Evolutionary conservation across 2,329 filamentous ascomycete genomes (phyloP), one percentile per base, ranked within the genome.

Genomic region (Aspergillus quadrilineatus): DNA sequence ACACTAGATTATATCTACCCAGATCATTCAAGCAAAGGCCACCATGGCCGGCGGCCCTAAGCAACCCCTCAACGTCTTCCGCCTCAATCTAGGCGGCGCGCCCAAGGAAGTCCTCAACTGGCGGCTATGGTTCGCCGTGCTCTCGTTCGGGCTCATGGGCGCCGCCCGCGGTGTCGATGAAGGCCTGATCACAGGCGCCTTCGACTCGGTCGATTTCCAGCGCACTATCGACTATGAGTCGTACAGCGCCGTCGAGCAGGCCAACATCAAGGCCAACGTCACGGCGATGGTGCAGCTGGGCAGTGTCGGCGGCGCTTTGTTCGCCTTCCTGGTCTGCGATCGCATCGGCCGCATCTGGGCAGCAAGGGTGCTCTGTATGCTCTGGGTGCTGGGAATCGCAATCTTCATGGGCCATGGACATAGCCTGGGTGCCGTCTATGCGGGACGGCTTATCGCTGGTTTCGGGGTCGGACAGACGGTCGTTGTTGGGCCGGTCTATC

Each of bases 201-300:
- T 89, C 72, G 83, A 85, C 67, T 85, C 85, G n/a, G 77, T 80
- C 60, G 78, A 86, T 50, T 90, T 90, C 69, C 80, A 86, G 63
- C 62, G 70, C 0, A 79, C 78, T 34, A 87, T 89, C 68, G 66
- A 84, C 62, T 84, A 85, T 59, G 73, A 77, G 5, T 75, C 78
- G 1, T 85, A 86, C 65, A 76, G 73, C 45, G 64, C 72, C 0
- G 75, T 80, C 4, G 79, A 83, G 46, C 77, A 82, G 67, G 85
- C 87, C 59, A 85, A 89, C 69, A 86, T 88, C 75, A 85, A 89
- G 73, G 85, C 82, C 63, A 92, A 92, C 71, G 88, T 92, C 54
- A 88, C 88, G 1, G 83, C 87, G 47, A 92, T 92, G 89, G 89
- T 92, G 0, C 89, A 92, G 73, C 85, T 92, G 65, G 89, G 89